Evolutionary conservation across 2,329 filamentous ascomycete species (phyloP), one percentile per base, ranked within the genome.

Genomic region (Xylaria digitata): DNA sequence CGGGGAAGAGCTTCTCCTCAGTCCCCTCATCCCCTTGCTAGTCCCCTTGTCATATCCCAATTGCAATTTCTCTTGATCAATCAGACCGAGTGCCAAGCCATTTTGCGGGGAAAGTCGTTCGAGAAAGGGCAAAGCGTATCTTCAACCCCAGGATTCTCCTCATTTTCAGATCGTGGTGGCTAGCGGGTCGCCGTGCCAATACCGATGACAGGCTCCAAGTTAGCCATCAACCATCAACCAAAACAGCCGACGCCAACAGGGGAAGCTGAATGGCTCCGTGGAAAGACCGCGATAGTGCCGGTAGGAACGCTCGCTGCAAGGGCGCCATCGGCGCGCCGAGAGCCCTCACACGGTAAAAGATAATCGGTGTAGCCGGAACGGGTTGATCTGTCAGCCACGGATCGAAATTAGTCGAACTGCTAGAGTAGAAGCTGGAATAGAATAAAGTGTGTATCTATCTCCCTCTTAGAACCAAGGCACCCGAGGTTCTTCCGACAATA

Each of bases 1-100:
- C 61, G 65, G 66, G 54, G 66, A 57, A 61, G 54, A 68, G 58
- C 66, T 68, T 68, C 66, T 68, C 66, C 66, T 65, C 66, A 68
- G 19, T 43, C 46, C 40, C 45, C 58, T 52, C 46, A 54, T 52
- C 11, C 65, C 37, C 46, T 57, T 19, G 34, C n/a, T 7, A 13
- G 32, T n/a, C 43, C 37, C 48, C 54, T 23, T 45, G 61, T 63
- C 37, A 45, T 40, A 32, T 21, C 58, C 50, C 54, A 62, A 65
- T 68, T 67, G 57, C 23, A 65, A 48, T 64, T 68, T 57, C 1
- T 43, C 11, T 40, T 1, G 21, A 6, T 37, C 61, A 68, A 68
- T 65, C 13, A 43, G 21, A 48, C 34, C 6, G 3, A 19, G 6
- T 5, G 54, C 49, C 48, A 63, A 66, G 54, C n/a, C 6, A 6